Percentiles rank a stretch among this genome's conserved stretches.
These are phyloP conservation scores for Lecanicillium sp. DNA, from an alignment of 2,329 filamentous ascomycete genomes.

Conservation along the genomic window DNA sequence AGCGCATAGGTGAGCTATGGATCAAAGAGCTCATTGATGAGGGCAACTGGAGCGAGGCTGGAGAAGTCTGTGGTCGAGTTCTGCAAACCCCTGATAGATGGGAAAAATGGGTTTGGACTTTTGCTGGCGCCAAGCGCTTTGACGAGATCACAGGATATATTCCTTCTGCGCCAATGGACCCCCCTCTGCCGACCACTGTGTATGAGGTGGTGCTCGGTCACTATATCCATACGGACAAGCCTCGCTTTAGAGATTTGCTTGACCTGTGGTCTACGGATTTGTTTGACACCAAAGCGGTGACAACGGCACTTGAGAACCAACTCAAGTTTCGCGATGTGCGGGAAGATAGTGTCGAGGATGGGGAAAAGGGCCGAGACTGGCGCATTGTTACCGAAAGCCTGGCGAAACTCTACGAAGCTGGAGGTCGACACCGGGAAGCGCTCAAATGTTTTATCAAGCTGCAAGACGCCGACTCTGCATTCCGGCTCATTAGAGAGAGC, in stretches of 20 bases:
- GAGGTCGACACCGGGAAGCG: conserved; percentile 74
- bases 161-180: conserved; percentile 67
- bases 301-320: conserved; percentile 73
- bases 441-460: conserved; percentile 82
- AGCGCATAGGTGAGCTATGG: conserved; percentile 88
- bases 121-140: conserved; percentile 77
- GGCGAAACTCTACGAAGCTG: conserved; percentile 76
- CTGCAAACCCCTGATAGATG: conserved; percentile 72
- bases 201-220: conserved; percentile 87
- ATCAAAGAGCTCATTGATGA: conserved; percentile 73
- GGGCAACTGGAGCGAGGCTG: conserved; percentile 70
- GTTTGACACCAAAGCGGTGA: conserved; percentile 71
- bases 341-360: conserved; percentile 69
- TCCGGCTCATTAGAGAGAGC: conserved; percentile 77
- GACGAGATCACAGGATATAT: conserved; percentile 85
- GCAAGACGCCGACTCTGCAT: conserved; percentile 84
- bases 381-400: conserved; percentile 79
- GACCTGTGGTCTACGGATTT: conserved; percentile 79
- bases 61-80: conserved; percentile 74
- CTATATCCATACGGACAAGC: conserved; percentile 74
- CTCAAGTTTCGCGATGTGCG: conserved; percentile 67
- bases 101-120: conserved; percentile 95
- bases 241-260: conserved; percentile 68
- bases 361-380: conserved; percentile 73
- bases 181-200: conserved; percentile 70